Base-by-base conservation (phyloP, 75 land plant species). In the Picea sitchensis region DNA sequence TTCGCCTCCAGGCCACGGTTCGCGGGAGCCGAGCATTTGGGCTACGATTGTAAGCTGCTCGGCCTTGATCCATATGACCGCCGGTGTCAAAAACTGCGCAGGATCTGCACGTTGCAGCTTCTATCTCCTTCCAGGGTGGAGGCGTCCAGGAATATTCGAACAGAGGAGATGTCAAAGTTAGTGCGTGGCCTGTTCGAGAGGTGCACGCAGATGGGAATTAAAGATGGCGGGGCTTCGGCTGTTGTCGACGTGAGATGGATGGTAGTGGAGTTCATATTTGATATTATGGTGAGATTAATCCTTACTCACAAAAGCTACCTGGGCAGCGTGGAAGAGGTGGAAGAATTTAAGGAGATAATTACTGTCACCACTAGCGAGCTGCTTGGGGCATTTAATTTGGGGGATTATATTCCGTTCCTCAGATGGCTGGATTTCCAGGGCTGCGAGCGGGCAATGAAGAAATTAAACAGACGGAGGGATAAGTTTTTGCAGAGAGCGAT, bases 71-170 rank as follows among this genome's bases (percentile, higher is more conserved):
- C 87, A 3, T 85, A 81, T 51, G 79, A 86, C n/a, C 84, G 84
- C 2, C 77, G 63, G 36, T 90, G 92, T 89, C 83, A 85, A 32
- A 80, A 79, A 59, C 76, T 87, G 34, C 78, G 87, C 1, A 83
- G 80, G 34, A 73, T 87, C 26, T 73, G 85, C 63, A 75, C 80
- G 2, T 32, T 83, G 7, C 87, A 90, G 82, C 82, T 90, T 32
- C 84, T 90, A 26, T 79, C 87, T 2, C 54, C 80, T 14, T 78
- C 77, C 7, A 78, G 84, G 14, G 76, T 87, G 6, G 79, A 85
- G 7, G 31, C 71, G 15, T 67, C 34, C 44, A 0, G 3, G 15
- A 26, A 17, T 15, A 67, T 31, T 14, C 31, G 71, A 32, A 67
- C 34, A 38, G 4, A 32, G 30, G 69, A 65, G 18, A 31, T 65